Evolutionary conservation across 352 stramenopile genomes (phyloP).

Genomic region (Pythium scleroteichum): DNA sequence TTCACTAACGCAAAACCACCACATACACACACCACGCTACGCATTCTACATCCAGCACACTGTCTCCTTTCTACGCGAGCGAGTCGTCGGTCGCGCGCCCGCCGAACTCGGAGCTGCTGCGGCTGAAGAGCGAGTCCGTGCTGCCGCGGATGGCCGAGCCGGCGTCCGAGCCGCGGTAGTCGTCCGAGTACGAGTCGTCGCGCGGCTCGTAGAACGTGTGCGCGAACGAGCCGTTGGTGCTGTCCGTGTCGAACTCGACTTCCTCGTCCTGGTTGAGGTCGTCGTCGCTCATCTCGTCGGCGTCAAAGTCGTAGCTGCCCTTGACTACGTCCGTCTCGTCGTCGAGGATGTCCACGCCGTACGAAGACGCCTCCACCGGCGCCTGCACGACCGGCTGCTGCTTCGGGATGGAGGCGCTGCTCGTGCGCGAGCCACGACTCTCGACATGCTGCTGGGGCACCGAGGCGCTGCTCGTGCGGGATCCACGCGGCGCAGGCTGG

Average conservation of each 20-base stretch:
- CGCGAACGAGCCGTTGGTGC: conserved; percentile 8
- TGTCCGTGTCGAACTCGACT: conserved; percentile 16
- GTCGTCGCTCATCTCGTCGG: conserved; percentile 21
- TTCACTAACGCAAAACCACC: too few species aligned
- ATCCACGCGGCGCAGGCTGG: background rate
- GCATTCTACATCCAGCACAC: background rate
- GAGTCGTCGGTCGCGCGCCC: conserved; percentile 9
- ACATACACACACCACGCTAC: background rate
- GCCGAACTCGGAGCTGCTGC: conserved; percentile 25
- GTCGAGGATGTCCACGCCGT: conserved; percentile 2
- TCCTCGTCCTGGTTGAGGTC: conserved; percentile 12
- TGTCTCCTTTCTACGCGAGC: conserved; percentile 5
- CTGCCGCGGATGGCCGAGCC: conserved; percentile 23
- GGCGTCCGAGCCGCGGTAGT: conserved; percentile 13
- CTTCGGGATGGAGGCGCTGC: too few species aligned
- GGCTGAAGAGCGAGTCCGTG: conserved; percentile 31
- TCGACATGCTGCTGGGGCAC: too few species aligned
- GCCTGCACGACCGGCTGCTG: background rate
- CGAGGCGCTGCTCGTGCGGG: too few species aligned
- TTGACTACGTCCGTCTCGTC: conserved; percentile 9
- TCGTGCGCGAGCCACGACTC: too few species aligned
- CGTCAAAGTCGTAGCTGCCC: conserved; percentile 21
- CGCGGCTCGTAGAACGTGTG: conserved; percentile 6
- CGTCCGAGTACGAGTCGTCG: conserved; percentile 23
- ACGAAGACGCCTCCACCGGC: conserved; percentile 1